These are phyloP conservation scores for Epichloe sylvatica DNA, from an alignment of 2,329 filamentous ascomycete genomes.

Conservation along the genomic window DNA sequence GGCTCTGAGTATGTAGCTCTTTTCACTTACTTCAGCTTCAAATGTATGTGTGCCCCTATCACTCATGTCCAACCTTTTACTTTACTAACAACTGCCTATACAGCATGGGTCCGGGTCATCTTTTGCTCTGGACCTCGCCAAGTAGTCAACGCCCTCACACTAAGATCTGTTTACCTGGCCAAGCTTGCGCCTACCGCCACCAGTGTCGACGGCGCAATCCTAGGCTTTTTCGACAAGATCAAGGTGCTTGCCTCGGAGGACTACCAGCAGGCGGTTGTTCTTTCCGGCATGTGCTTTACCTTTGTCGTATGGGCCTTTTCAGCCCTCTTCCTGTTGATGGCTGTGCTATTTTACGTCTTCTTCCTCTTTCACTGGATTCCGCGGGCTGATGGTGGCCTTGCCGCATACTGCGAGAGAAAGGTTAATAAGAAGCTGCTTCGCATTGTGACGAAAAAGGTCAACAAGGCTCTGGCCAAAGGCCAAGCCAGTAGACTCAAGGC, in stretches of 20 bases:
- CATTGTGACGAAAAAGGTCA: constrained; percentile 76
- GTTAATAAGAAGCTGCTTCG: constrained; percentile 72
- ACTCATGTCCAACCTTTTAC: background rate
- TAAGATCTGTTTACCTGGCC: constrained; percentile 69
- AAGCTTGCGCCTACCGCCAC: constrained; percentile 46
- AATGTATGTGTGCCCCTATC: constrained; percentile 30
- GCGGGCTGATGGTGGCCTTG: constrained; percentile 61
- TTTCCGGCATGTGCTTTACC: constrained; percentile 88
- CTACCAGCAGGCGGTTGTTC: constrained; percentile 64
- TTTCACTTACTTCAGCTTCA: constrained; percentile 74
- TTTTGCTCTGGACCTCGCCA: constrained; percentile 87
- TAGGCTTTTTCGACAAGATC: constrained; percentile 75
- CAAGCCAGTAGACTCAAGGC: constrained; percentile 44
- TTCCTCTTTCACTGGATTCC: constrained; percentile 93
- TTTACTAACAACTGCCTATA: background rate
- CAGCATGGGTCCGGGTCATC: constrained; percentile 76
- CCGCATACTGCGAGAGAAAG: constrained; percentile 81
- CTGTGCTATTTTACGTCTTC: constrained; percentile 64
- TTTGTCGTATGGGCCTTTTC: constrained; percentile 79
- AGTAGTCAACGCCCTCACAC: constrained; percentile 75
- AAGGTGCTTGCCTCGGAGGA: constrained; percentile 57
- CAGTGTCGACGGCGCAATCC: constrained; percentile 47
- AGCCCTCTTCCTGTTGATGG: constrained; percentile 59
- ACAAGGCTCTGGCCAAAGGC: constrained; percentile 74
- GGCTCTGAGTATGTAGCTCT: constrained; percentile 80